A percentile compares a stretch with the other conserved stretches of the same genome.
These are phyloP conservation scores for Mucor lusitanicus DNA, from an alignment of 371 early-diverging fungal genomes.

Conservation along the genomic window DNA sequence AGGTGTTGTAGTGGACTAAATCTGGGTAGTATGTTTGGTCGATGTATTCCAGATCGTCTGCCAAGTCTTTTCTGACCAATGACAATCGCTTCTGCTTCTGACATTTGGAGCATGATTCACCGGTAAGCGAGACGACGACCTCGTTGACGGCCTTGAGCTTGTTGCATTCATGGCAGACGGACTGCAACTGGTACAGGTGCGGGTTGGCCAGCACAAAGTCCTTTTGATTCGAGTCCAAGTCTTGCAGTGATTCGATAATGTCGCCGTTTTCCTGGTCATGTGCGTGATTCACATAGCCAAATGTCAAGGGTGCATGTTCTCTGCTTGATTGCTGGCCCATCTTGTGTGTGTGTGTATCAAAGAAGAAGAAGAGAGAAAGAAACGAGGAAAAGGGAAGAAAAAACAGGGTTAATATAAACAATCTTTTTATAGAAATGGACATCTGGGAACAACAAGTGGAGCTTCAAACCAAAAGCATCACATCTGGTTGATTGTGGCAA, in stretches of 20 bases:
- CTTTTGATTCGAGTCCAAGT: conserved; percentile 2
- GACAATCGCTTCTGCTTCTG: conserved; percentile 27
- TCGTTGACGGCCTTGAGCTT: neutral
- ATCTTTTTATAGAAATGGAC: conserved; percentile 3
- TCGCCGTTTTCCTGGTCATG: neutral
- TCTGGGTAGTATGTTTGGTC: conserved; percentile 36
- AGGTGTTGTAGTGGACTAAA: conserved; percentile 19
- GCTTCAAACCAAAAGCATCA: neutral
- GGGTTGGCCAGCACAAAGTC: conserved; percentile 30
- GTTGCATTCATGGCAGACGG: conserved; percentile 18
- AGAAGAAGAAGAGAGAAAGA: neutral
- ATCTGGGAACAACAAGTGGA: conserved; percentile 9
- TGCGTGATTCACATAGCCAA: conserved; percentile 25
- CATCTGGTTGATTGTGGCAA: neutral
- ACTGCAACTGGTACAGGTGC: conserved; percentile 25
- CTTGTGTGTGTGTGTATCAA: neutral
- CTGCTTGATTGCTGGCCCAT: conserved; percentile 32
- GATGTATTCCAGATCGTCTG: conserved; percentile 32
- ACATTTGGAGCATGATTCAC: conserved; percentile 20
- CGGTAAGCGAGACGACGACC: conserved; percentile 8
- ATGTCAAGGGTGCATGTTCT: conserved; percentile 28
- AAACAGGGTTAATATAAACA: neutral
- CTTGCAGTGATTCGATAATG: neutral
- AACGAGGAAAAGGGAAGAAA: neutral
- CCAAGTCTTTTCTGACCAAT: conserved; percentile 23